phyloP scores from a whole-genome alignment of 371 early-diverging fungal genomes.

The Circinella minor region DNA sequence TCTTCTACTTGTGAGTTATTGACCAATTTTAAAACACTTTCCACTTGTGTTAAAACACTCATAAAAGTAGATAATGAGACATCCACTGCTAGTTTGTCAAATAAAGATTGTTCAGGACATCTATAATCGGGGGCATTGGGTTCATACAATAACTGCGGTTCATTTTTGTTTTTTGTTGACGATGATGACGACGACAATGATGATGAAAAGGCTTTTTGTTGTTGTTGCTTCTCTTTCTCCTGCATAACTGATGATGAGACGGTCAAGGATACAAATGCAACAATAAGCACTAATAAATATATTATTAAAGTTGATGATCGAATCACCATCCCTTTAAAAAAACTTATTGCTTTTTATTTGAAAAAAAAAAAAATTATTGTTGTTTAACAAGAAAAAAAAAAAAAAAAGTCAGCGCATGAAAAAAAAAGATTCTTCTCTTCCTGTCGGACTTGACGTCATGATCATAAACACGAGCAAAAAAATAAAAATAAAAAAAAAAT shows the following conservation, averaged over 20 bases:
- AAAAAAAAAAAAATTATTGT: neutral
- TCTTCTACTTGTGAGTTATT: constrained; percentile 31
- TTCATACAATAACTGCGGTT: constrained; percentile 37
- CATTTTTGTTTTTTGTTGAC: neutral
- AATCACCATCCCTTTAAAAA: neutral
- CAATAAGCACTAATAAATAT: constrained; percentile 12
- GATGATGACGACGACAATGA: constrained; percentile 7
- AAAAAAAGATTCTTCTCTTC: neutral
- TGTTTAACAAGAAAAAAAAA: constrained; percentile 3
- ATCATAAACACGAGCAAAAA: neutral
- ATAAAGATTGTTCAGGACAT: constrained; percentile 39
- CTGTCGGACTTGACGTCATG: constrained; percentile 22
- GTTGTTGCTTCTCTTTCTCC: neutral
- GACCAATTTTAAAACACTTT: constrained; percentile 34
- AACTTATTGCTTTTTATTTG: neutral
- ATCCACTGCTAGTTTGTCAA: constrained; percentile 53
- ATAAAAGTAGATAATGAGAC: constrained; percentile 48
- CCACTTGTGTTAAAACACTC: constrained; percentile 44
- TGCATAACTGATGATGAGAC: constrained; percentile 8
- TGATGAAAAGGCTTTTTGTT: too few relatives aligned
- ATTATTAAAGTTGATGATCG: constrained; percentile 10
- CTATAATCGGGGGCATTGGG: constrained; percentile 44
- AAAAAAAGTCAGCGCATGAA: constrained; percentile 6
- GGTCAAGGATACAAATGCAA: constrained; percentile 8
- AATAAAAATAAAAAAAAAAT: neutral